Evolutionary conservation across 179 eudicot species (phyloP).

Genomic region (Spinacia oleracea): DNA sequence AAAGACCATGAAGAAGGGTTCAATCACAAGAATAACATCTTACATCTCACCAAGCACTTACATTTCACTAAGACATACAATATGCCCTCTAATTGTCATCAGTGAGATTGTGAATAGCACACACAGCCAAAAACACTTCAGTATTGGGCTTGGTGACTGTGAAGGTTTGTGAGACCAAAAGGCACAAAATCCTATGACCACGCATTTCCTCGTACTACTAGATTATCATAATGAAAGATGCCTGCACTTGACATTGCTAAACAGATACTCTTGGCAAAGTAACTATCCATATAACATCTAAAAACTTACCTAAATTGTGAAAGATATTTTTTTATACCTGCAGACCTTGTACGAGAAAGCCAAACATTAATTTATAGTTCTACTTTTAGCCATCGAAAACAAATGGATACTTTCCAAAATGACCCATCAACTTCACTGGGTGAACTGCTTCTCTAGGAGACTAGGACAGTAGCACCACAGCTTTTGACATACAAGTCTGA

Average conservation of each 20-base stretch:
- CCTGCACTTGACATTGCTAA: neutral
- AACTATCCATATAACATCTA: neutral
- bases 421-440: neutral
- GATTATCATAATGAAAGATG: neutral
- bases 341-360: neutral
- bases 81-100: neutral
- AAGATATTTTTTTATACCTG: neutral
- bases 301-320: neutral
- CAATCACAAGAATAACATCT: neutral
- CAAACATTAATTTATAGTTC: too few relatives aligned
- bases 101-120: neutral
- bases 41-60: neutral
- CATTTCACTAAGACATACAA: neutral
- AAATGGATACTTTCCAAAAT: neutral
- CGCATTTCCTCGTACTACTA: neutral
- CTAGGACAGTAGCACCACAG: neutral
- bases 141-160: neutral
- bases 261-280: neutral
- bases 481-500: neutral
- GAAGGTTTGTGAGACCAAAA: neutral
- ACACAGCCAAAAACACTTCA: neutral
- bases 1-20: neutral
- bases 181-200: neutral
- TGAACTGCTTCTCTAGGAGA: neutral
- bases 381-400: neutral